Percentiles rank a stretch among this genome's conserved stretches.
Evolutionary conservation across 1,284 basidiomycete genomes (phyloP).

Genomic region (Dichomitus squalens): DNA sequence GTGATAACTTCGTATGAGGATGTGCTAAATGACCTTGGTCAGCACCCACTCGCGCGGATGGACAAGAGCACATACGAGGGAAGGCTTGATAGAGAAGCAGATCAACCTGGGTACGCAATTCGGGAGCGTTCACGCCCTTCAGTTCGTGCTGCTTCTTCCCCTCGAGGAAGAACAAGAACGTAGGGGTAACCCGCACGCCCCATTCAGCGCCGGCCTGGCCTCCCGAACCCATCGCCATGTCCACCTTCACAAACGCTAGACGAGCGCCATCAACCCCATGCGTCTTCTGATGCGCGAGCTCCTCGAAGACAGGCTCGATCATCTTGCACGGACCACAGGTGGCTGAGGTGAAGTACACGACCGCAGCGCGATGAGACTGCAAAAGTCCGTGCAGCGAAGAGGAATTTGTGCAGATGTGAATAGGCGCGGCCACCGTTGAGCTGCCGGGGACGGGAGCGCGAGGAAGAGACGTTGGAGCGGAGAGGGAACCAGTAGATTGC

Average conservation of each 20-base stretch:
- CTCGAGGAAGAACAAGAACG: constrained; percentile 82
- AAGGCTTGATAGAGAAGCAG: constrained; percentile 73
- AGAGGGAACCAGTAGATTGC: constrained; percentile 31
- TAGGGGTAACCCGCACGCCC: constrained; percentile 79
- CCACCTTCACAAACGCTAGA: constrained; percentile 80
- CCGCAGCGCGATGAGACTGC: constrained; percentile 50
- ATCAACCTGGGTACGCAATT: constrained; percentile 71
- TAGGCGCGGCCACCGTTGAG: constrained; percentile 58
- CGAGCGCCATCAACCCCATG: constrained; percentile 34
- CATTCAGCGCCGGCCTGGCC: constrained; percentile 62
- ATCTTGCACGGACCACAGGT: constrained; percentile 65
- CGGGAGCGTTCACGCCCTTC: constrained; percentile 70
- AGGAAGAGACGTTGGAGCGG: constrained; percentile 31
- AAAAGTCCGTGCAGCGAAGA: constrained; percentile 56
- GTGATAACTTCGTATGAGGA: constrained; percentile 64
- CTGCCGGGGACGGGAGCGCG: constrained; percentile 36
- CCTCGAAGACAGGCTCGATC: constrained; percentile 66
- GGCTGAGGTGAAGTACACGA: constrained; percentile 68
- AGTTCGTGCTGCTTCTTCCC: constrained; percentile 78
- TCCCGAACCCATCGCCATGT: constrained; percentile 71
- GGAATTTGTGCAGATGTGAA: constrained; percentile 61
- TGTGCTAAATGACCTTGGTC: constrained; percentile 54
- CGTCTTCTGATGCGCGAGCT: constrained; percentile 46
- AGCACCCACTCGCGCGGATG: neutral
- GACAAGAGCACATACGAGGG: constrained; percentile 59